A percentile compares a stretch with the other conserved stretches of the same genome.
phyloP scores from a whole-genome alignment of 805 yeast species.

The Naumovozyma castellii region DNA sequence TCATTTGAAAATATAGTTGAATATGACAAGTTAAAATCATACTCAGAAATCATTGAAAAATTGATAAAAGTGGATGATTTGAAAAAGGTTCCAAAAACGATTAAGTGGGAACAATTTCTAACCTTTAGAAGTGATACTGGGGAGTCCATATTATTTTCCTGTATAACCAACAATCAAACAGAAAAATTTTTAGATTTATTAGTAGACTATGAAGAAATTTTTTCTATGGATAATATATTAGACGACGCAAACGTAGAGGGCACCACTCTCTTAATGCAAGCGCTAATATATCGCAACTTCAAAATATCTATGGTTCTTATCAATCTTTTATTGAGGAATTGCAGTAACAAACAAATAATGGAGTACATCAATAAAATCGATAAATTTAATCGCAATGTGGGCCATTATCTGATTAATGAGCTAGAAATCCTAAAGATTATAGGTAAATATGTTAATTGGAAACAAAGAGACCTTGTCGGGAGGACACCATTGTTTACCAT shows the following conservation, averaged over 20 bases:
- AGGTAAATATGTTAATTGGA: conserved; percentile 65
- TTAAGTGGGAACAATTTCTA: conserved; percentile 17
- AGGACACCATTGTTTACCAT: conserved; percentile 77
- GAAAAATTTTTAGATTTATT: conserved; percentile 40
- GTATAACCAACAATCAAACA: conserved; percentile 41
- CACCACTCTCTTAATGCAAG: conserved; percentile 48
- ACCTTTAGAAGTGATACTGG: conserved; percentile 44
- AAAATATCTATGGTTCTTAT: conserved; percentile 41
- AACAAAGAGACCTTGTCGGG: conserved; percentile 46
- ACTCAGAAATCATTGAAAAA: background rate
- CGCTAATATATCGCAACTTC: conserved; percentile 46
- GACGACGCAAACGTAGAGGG: conserved; percentile 50
- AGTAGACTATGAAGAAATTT: conserved; percentile 37
- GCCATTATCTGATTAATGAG: conserved; percentile 62
- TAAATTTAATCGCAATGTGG: conserved; percentile 47
- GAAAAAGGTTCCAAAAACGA: background rate
- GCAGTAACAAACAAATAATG: conserved; percentile 37
- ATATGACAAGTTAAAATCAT: background rate
- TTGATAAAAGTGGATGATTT: background rate
- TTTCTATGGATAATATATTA: conserved; percentile 57
- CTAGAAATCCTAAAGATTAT: conserved; percentile 40
- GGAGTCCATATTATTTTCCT: conserved; percentile 60
- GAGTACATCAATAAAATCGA: conserved; percentile 46
- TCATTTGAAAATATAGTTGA: conserved; percentile 37
- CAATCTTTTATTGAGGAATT: conserved; percentile 34